Conservation (phyloP, 2,329 filamentous ascomycete genomes). For the Botrytis medusae region DNA sequence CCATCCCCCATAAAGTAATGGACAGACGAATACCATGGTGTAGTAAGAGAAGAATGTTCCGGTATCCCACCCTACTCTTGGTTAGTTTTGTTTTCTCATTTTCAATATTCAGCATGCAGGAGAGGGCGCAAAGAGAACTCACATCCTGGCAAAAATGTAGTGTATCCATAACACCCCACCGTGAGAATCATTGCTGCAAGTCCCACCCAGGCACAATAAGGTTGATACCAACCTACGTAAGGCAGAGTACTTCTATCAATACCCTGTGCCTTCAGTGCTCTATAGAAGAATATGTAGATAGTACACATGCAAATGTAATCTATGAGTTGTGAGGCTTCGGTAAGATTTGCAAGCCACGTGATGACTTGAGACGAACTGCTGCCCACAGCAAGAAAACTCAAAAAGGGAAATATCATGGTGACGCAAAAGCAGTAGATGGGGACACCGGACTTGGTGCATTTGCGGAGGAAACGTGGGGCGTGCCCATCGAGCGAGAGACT, state of each 20-base stretch:
- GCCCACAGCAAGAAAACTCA: slow-evolving; percentile 67
- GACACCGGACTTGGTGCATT: slow-evolving; percentile 61
- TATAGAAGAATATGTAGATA: slow-evolving; percentile 70
- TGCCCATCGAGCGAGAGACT: slow-evolving; percentile 66
- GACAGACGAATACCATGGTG: slow-evolving; percentile 61
- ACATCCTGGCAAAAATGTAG: slow-evolving; percentile 64
- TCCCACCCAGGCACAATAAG: slow-evolving; percentile 62
- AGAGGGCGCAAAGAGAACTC: background rate
- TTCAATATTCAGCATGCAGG: background rate
- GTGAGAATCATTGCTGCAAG: slow-evolving; percentile 64
- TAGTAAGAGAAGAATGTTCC: slow-evolving; percentile 70
- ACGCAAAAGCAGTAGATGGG: slow-evolving; percentile 61
- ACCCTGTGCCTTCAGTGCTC: slow-evolving; percentile 66
- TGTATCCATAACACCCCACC: slow-evolving; percentile 71
- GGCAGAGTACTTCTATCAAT: slow-evolving; percentile 64
- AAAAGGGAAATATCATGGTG: slow-evolving; percentile 65
- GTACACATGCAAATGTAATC: slow-evolving; percentile 68
- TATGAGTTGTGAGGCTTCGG: slow-evolving; percentile 74
- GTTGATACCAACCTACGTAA: slow-evolving; percentile 60
- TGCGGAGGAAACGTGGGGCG: slow-evolving; percentile 60
- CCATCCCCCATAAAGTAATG: slow-evolving; percentile 64
- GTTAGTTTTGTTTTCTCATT: background rate
- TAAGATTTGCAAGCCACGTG: slow-evolving; percentile 48
- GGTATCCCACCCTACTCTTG: slow-evolving; percentile 57
- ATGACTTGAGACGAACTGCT: slow-evolving; percentile 47